Percentiles rank a stretch among this genome's conserved stretches.
These are phyloP conservation scores for Sarocladium oryzae DNA, from an alignment of 2,329 filamentous ascomycete genomes.

Conservation along the genomic window DNA sequence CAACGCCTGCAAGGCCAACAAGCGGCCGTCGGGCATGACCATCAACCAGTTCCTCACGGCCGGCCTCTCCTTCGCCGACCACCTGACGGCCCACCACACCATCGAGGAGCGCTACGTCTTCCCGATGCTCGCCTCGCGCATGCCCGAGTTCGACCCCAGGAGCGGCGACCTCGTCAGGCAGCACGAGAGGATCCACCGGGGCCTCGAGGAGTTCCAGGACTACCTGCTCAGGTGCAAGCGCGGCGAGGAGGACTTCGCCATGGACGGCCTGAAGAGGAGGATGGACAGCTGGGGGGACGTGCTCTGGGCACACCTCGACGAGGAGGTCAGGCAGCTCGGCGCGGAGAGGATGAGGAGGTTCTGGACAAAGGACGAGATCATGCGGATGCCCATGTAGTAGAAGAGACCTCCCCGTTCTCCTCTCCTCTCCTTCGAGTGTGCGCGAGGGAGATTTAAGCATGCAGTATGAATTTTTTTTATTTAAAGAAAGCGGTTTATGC, in stretches of 20 bases:
- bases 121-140: constrained; percentile 66
- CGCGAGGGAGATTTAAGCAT: too few species aligned
- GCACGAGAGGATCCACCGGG: constrained; percentile 72
- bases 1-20: constrained; percentile 51
- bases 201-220: constrained; percentile 59
- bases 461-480: too few species aligned
- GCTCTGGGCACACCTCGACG: constrained; percentile 75
- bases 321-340: constrained; percentile 71
- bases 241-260: constrained; percentile 55
- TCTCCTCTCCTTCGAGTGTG: too few species aligned
- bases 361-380: constrained; percentile 73
- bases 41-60: constrained; percentile 61
- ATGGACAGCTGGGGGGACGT: constrained; percentile 76
- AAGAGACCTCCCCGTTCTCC: too few species aligned
- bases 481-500: too few species aligned
- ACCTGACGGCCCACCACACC: constrained; percentile 69
- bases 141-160: constrained; percentile 64
- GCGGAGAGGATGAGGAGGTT: constrained; percentile 85
- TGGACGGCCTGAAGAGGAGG: constrained; percentile 56
- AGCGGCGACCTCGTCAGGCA: constrained; percentile 60
- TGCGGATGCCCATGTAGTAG: constrained; percentile 56
- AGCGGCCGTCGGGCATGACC: constrained; percentile 57
- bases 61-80: constrained; percentile 62
- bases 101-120: constrained; percentile 83
- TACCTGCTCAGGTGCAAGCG: constrained; percentile 58